Base-by-base conservation (phyloP, 345 rosid species). In the Eucalyptus leucophloia region DNA sequence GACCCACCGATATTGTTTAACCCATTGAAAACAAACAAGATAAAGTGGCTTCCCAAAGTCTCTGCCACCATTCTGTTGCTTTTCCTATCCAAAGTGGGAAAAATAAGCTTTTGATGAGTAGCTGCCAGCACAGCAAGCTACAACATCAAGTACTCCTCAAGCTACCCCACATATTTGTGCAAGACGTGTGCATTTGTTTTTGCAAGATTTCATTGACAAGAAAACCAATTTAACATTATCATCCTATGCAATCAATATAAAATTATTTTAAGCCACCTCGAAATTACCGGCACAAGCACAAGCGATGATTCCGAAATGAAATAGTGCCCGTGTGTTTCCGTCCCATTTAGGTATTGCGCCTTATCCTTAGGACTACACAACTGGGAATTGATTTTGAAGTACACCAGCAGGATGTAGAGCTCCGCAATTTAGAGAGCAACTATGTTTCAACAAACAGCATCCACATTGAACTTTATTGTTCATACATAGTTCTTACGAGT, bases 1-100 rank as follows among this genome's bases (percentile, higher is more conserved):
- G 45, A 77, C 42, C 83, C 83, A 77, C 28, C 28, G 45, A 37
- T 10, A 21, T 11, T 77, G 45, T 89, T 88, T 90, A 92, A 91
- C 89, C 90, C 87, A 91, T 89, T 87, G 92, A 53, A 88, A 54
- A 51, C 89, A 45, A 87, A 91, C 34, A 92, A 87, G 93, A 77
- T 77, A 77, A 37, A 37, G 83, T 77, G 83, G 42, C 88, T 91
- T 37, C 56, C 51, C 49, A 88, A 89, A 88, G 92, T 62, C 87
- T 86, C 82, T 67, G 90, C 88, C 89, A 91, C 91, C 89, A 90
- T 90, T 89, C 65, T 37, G 92, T 90, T 91, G 51, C 86, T 89
- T 88, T 88, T 87, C 56, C 86, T 24, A 53, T 85, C 92, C 88
- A 77, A 85, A 86, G 69, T 87, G 85, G 88, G 86, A 87, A 77